These are phyloP conservation scores for Pseudognaphalium luteoalbum DNA, from an alignment of 129 eudicot species.

Conservation along the genomic window DNA sequence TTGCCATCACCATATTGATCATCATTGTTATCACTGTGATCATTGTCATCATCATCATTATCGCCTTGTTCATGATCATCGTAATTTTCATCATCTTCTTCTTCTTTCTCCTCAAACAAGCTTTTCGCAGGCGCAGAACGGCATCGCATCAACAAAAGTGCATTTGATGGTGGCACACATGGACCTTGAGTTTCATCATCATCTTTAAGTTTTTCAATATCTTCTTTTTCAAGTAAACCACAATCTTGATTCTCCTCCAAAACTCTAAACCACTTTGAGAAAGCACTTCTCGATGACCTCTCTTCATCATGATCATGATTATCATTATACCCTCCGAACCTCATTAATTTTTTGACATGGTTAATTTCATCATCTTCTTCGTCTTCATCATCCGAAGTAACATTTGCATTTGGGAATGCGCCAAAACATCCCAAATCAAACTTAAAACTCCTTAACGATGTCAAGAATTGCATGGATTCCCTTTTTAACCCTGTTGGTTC, in stretches of 20 bases:
- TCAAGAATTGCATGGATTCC: constrained; percentile 72
- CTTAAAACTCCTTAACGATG: constrained; percentile 58
- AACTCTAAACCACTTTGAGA: constrained; percentile 85
- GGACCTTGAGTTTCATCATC: constrained; percentile 23
- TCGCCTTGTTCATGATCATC: constrained; percentile 22
- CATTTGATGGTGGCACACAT: constrained; percentile 74
- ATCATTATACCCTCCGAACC: constrained; percentile 16
- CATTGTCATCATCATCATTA: constrained; percentile 17
- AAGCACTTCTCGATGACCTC: constrained; percentile 51
- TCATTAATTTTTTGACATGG: constrained; percentile 10
- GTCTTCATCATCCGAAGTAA: constrained; percentile 62
- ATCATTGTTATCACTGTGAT: constrained; percentile 4
- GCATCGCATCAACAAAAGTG: constrained; percentile 79
- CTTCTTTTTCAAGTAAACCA: constrained; percentile 18
- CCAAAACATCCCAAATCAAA: constrained; percentile 93
- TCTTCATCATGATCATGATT: constrained; percentile 26
- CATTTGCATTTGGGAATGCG: constrained; percentile 46
- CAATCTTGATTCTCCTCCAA: constrained; percentile 51
- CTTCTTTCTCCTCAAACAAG: constrained; percentile 52
- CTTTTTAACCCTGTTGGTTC: constrained; percentile 73
- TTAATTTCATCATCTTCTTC: constrained; percentile 47
- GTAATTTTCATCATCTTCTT: neutral
- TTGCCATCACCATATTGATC: constrained; percentile 21
- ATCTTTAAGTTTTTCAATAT: constrained; percentile 2
- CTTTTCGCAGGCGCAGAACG: constrained; percentile 75